Percentiles rank a stretch among this genome's conserved stretches.
Evolutionary conservation across 805 yeast genomes (phyloP).

Genomic region (Saccharomyces kudriavzevii): DNA sequence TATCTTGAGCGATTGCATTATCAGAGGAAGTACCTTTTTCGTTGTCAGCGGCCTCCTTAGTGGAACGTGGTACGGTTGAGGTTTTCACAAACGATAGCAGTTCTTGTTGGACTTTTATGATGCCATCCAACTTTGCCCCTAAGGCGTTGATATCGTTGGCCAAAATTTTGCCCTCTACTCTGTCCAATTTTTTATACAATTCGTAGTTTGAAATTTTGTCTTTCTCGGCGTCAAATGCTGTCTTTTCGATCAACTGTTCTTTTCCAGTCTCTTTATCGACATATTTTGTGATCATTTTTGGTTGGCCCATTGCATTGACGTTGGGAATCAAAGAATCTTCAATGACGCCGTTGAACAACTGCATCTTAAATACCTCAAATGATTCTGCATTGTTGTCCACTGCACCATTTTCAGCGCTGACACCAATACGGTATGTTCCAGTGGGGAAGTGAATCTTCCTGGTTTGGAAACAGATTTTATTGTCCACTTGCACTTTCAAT

Average conservation of each 20-base stretch:
- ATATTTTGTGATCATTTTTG: conserved; percentile 38
- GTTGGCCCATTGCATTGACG: conserved; percentile 38
- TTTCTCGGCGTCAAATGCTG: conserved; percentile 17
- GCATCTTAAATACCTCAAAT: conserved; percentile 56
- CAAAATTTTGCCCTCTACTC: conserved; percentile 29
- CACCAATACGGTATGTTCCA: conserved; percentile 41
- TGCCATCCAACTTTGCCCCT: conserved; percentile 17
- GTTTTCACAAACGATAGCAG: conserved; percentile 18
- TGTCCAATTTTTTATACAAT: conserved; percentile 25
- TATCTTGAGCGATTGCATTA: conserved; percentile 2
- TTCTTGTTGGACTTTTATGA: conserved; percentile 18
- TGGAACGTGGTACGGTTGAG: conserved; percentile 6
- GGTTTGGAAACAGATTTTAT: conserved; percentile 62
- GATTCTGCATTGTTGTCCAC: conserved; percentile 39
- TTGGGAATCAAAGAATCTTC: conserved; percentile 53
- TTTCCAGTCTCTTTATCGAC: conserved; percentile 31
- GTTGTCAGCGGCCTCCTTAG: neutral
- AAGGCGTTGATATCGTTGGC: conserved; percentile 28
- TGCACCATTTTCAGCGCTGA: conserved; percentile 39
- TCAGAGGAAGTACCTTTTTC: conserved; percentile 1
- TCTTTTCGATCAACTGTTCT: conserved; percentile 26
- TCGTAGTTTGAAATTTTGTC: conserved; percentile 20
- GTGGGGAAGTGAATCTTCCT: conserved; percentile 41
- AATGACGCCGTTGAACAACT: conserved; percentile 45
- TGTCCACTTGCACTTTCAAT: conserved; percentile 64